These are phyloP conservation scores for Perkinsus marinus DNA, from an alignment of 169 alveolate species.

Conservation along the genomic window DNA sequence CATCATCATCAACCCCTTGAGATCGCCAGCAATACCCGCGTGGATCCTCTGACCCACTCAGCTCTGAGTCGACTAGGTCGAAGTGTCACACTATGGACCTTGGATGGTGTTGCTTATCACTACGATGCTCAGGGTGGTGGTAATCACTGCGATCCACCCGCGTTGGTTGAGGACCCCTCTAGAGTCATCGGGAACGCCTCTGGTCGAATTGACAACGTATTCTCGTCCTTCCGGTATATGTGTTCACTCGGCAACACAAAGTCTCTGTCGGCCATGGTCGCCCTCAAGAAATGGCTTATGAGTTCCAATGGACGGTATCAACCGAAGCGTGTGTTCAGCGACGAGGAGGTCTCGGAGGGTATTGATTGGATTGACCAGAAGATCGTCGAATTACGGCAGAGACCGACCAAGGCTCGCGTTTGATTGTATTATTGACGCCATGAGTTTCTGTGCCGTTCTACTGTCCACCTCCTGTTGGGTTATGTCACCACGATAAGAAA, in stretches of 20 bases:
- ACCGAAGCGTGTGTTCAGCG: neutral
- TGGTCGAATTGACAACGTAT: neutral
- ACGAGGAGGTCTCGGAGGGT: neutral
- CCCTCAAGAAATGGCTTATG: neutral
- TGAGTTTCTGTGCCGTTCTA: neutral
- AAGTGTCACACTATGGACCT: neutral
- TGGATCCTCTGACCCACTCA: neutral
- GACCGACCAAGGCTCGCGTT: neutral
- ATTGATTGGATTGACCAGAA: neutral
- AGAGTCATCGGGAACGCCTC: neutral
- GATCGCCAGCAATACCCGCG: neutral
- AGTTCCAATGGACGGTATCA: neutral
- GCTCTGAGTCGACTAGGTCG: neutral
- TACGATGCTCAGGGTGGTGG: neutral
- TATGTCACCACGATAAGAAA: neutral
- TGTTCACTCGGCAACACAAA: neutral
- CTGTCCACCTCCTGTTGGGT: neutral
- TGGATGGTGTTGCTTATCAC: neutral
- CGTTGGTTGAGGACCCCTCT: neutral
- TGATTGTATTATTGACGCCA: neutral
- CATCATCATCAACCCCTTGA: neutral
- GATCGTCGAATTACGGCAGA: neutral
- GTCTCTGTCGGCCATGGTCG: neutral
- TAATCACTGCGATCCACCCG: too few species aligned
- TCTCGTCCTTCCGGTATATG: neutral